These are phyloP conservation scores for Bisporella sp. DNA, from an alignment of 2,329 filamentous ascomycete species.

Conservation along the genomic window DNA sequence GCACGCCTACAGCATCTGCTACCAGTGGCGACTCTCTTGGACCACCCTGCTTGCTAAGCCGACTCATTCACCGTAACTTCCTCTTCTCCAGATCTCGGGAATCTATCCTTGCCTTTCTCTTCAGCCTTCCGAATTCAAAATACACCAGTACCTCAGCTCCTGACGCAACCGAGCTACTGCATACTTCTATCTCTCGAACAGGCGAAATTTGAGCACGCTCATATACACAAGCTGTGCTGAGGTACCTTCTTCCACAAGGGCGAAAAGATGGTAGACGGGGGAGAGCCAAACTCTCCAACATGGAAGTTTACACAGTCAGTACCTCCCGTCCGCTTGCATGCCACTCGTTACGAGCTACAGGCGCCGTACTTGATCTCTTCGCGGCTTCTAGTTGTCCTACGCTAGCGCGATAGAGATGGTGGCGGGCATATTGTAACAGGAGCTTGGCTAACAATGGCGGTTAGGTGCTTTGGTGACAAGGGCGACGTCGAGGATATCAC, in stretches of 20 bases:
- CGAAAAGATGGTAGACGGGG: conserved; percentile 89
- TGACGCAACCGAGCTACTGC: conserved; percentile 17
- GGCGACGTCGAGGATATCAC: conserved; percentile 75
- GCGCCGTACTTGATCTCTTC: no score
- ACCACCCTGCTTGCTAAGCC: no score
- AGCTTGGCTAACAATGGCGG: conserved; percentile 18
- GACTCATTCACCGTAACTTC: conserved; percentile 13
- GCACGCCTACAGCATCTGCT: no score
- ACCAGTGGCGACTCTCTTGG: no score
- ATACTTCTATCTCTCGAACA: neutral
- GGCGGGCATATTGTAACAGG: neutral
- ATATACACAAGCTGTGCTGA: conserved; percentile 15
- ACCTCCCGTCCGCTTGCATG: conserved; percentile 1
- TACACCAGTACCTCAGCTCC: conserved; percentile 6
- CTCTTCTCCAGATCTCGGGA: conserved; percentile 5
- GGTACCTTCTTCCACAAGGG: conserved; percentile 23
- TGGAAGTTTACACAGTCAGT: conserved; percentile 95
- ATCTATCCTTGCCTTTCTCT: neutral
- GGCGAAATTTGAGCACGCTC: neutral
- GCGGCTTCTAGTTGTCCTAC: no score
- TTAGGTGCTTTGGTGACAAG: conserved; percentile 98
- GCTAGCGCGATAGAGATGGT: neutral
- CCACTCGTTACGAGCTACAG: neutral
- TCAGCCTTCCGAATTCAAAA: neutral
- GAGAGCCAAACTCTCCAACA: conserved; percentile 87